Evolutionary conservation across 1,284 basidiomycete species (phyloP).

Genomic region (Phellopilus nigrolimitatus): DNA sequence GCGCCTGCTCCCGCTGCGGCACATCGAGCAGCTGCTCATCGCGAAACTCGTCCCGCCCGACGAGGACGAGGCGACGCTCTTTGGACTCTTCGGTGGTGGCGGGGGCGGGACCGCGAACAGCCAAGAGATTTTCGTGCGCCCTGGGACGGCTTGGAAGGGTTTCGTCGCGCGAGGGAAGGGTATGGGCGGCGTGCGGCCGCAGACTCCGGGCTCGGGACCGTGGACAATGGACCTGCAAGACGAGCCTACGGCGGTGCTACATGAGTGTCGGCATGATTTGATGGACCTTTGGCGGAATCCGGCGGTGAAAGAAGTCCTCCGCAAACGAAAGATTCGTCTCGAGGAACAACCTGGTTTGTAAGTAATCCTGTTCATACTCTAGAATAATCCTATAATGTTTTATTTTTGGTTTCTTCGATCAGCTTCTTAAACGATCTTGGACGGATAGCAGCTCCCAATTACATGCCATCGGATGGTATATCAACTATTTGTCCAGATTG

Average conservation of each 20-base stretch:
- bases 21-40: slow-evolving; percentile 65
- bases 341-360: slow-evolving; percentile 63
- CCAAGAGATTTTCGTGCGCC: slow-evolving; percentile 20
- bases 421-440: slow-evolving; percentile 25
- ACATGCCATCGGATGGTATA: slow-evolving; percentile 23
- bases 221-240: slow-evolving; percentile 17
- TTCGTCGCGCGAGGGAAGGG: slow-evolving; percentile 17
- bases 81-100: slow-evolving; percentile 26
- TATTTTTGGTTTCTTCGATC: not conserved
- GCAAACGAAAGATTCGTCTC: slow-evolving; percentile 42
- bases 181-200: not conserved
- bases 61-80: slow-evolving; percentile 56
- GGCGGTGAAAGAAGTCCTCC: slow-evolving; percentile 46
- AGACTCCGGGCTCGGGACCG: not conserved
- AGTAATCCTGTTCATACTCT: slow-evolving; percentile 27
- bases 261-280: slow-evolving; percentile 57
- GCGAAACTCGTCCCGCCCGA: slow-evolving; percentile 69
- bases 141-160: slow-evolving; percentile 19
- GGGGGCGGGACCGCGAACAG: not conserved
- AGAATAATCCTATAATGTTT: not conserved
- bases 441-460: slow-evolving; percentile 21
- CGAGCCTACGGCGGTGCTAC: slow-evolving; percentile 48
- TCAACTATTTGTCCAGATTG: not conserved
- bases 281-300: slow-evolving; percentile 55
- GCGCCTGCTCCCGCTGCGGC: slow-evolving; percentile 57